These are phyloP conservation scores for Leucocoprinus birnbaumii DNA, from an alignment of 768 basidiomycete genomes.

Conservation along the genomic window DNA sequence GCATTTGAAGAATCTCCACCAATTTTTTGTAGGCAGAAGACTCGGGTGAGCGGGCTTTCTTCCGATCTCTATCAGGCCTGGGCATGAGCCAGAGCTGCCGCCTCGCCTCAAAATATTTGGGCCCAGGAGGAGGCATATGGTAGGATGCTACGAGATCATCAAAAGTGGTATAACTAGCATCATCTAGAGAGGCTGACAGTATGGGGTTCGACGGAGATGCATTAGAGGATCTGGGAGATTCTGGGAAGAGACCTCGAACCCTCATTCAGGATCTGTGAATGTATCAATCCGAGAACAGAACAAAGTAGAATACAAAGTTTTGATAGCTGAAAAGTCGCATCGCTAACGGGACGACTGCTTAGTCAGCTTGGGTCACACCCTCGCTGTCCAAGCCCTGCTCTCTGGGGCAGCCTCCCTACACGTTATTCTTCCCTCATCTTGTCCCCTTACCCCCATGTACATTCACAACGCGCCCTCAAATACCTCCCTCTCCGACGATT, in stretches of 20 bases:
- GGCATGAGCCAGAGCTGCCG: constrained; percentile 58
- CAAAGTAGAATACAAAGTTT: no score
- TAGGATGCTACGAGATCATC: constrained; percentile 10
- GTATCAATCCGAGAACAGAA: no score
- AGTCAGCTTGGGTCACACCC: constrained; percentile 13
- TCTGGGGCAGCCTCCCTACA: constrained; percentile 11
- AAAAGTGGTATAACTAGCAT: neutral
- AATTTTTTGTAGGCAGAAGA: constrained; percentile 44
- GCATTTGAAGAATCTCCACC: constrained; percentile 44
- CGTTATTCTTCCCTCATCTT: constrained; percentile 12
- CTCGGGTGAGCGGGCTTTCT: constrained; percentile 8
- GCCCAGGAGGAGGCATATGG: constrained; percentile 59
- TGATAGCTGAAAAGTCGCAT: neutral
- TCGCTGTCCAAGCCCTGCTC: neutral
- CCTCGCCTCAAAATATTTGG: constrained; percentile 59
- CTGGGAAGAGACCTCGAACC: neutral
- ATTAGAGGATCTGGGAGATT: neutral
- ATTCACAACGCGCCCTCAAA: constrained; percentile 66
- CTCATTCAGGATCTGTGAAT: no score
- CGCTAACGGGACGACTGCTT: neutral
- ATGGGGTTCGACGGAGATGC: neutral
- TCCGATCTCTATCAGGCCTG: constrained; percentile 16
- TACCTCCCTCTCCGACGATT: constrained; percentile 77
- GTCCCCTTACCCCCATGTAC: constrained; percentile 30
- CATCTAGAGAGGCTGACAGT: neutral